Percentiles rank a stretch among this genome's conserved stretches.
These are phyloP conservation scores for Coemansia sp. DNA, from an alignment of 192 early-diverging fungal genomes.

Conservation along the genomic window DNA sequence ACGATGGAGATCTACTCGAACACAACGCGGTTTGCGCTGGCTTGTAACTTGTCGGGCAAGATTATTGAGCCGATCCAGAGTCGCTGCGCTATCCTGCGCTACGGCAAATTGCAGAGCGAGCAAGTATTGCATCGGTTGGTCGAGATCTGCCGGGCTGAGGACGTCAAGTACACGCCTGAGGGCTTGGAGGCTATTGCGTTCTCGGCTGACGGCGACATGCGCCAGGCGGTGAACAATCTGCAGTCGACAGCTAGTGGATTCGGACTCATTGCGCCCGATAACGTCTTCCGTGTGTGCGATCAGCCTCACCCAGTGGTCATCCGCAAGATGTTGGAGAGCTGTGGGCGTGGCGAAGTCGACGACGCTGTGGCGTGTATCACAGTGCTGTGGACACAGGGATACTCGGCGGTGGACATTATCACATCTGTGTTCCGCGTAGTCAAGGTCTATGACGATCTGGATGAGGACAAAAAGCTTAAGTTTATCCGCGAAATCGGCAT, in stretches of 20 bases:
- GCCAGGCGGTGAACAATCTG: conserved; percentile 96
- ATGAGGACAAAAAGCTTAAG: conserved; percentile 81
- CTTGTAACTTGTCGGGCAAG: conserved; percentile 95
- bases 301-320: conserved; percentile 90
- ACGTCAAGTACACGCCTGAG: conserved; percentile 83
- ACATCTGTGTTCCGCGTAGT: conserved; percentile 90
- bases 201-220: conserved; percentile 97
- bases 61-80: conserved; percentile 99
- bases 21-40: conserved; percentile 95
- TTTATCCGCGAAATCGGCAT: conserved; percentile 92
- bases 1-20: conserved; percentile 98
- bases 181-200: conserved; percentile 95
- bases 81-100: conserved; percentile 92
- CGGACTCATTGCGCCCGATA: conserved; percentile 79
- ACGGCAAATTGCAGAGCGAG: conserved; percentile 73
- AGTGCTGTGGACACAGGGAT: conserved; percentile 83
- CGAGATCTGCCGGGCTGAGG: conserved; percentile 84
- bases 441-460: conserved; percentile 73
- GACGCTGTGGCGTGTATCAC: conserved; percentile 70
- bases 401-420: conserved; percentile 88
- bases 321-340: conserved; percentile 72
- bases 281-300: conserved; percentile 98
- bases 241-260: conserved; percentile 91
- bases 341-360: conserved; percentile 69
- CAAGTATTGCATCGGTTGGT: conserved; percentile 80